Conservation (phyloP, 257 asterid species). For the Nicotiana noctiflora region DNA sequence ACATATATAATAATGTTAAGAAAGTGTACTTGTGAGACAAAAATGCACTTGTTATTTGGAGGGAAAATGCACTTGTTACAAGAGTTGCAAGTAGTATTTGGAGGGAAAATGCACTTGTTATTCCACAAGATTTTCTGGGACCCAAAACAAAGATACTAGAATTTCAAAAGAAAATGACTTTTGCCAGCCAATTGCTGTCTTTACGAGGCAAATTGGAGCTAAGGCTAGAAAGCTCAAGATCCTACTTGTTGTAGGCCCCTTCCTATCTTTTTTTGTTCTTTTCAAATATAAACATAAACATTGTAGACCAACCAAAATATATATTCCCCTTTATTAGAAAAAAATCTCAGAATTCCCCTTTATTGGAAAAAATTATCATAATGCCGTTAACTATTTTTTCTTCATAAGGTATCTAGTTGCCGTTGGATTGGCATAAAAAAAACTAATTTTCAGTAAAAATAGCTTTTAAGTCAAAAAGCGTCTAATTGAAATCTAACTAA, state of each 20-base stretch:
- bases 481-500: neutral
- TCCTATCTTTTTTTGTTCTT: neutral
- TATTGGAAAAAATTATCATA: neutral
- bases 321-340: neutral
- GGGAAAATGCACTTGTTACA: too few relatives aligned
- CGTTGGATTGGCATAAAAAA: too few relatives aligned
- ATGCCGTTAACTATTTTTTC: neutral
- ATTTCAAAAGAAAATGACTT: constrained; percentile 12
- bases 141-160: constrained; percentile 9
- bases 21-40: too few relatives aligned
- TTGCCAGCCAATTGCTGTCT: constrained; percentile 9
- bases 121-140: constrained; percentile 8
- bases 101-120: neutral
- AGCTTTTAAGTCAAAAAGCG: too few relatives aligned
- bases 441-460: too few relatives aligned
- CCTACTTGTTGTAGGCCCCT: neutral
- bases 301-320: neutral
- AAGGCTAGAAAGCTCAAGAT: constrained; percentile 1
- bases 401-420: neutral
- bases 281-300: constrained; percentile 3
- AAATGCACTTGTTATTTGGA: too few relatives aligned
- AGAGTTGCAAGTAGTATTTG: neutral
- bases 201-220: constrained; percentile 10
- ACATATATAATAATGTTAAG: too few relatives aligned
- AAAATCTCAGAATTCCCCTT: neutral